These are phyloP conservation scores for Streptanthus diversifolius DNA, from an alignment of 345 rosid species.

Conservation along the genomic window DNA sequence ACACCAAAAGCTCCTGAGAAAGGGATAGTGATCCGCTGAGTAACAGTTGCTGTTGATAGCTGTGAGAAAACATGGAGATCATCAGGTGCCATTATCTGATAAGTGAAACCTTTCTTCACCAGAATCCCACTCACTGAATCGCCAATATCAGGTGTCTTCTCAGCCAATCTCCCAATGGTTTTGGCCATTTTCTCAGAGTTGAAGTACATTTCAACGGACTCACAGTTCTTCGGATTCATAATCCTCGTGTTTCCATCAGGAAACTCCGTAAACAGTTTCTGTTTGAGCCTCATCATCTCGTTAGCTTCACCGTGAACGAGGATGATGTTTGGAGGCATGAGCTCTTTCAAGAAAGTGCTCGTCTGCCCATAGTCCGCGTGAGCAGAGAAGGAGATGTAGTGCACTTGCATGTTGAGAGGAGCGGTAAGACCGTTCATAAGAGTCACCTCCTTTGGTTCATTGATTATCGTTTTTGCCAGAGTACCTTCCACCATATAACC, in stretches of 20 bases:
- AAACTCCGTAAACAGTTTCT: conserved; percentile 73
- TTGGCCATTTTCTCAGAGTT: conserved; percentile 92
- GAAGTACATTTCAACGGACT: conserved; percentile 79
- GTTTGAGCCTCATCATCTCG: conserved; percentile 93
- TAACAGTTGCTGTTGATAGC: conserved; percentile 75
- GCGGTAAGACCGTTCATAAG: conserved; percentile 91
- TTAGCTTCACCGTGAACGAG: conserved; percentile 94
- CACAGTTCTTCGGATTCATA: conserved; percentile 86
- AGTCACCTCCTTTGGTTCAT: conserved; percentile 87
- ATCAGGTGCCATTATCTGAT: conserved; percentile 96
- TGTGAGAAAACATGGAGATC: conserved; percentile 96
- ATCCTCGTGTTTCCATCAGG: conserved; percentile 77
- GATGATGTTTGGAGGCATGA: conserved; percentile 88
- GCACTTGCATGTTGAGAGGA: conserved; percentile 87
- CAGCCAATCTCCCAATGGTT: conserved; percentile 80
- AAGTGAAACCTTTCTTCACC: conserved; percentile 89
- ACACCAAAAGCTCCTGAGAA: conserved; percentile 77
- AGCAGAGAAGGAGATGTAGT: conserved; percentile 91
- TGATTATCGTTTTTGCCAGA: conserved; percentile 73
- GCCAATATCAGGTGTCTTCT: conserved; percentile 70
- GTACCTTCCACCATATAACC: conserved; percentile 91
- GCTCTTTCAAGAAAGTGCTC: conserved; percentile 84
- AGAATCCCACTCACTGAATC: conserved; percentile 80
- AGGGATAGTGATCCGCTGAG: conserved; percentile 80
- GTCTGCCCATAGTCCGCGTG: conserved; percentile 97